phyloP scores from a whole-genome alignment of 768 basidiomycete genomes.

The Lactarius quietus region DNA sequence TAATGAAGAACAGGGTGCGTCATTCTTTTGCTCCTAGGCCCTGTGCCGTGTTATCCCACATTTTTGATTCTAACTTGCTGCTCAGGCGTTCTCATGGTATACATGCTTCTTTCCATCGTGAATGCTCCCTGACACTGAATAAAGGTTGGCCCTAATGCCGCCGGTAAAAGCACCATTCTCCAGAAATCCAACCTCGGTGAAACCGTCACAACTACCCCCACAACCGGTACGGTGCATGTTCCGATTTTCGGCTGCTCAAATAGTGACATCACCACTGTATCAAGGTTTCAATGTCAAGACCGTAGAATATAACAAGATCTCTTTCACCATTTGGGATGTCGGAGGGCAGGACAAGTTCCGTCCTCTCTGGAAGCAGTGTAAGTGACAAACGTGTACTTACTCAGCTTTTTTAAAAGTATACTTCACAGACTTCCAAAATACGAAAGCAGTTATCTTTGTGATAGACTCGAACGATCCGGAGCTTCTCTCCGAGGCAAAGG shows the following conservation, averaged over 20 bases:
- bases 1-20: conserved; percentile 99
- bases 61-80: conserved; percentile 29
- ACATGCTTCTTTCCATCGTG: neutral
- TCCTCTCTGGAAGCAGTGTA: conserved; percentile 99
- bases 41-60: conserved; percentile 28
- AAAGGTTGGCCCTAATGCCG: conserved; percentile 98
- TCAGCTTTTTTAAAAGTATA: conserved; percentile 18
- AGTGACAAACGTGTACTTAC: conserved; percentile 37
- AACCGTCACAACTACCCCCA: conserved; percentile 99
- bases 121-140: conserved; percentile 11
- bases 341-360: conserved; percentile 99
- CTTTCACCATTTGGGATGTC: conserved; percentile 99
- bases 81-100: conserved; percentile 93
- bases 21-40: conserved; percentile 29
- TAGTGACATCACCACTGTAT: conserved; percentile 27
- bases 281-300: conserved; percentile 99
- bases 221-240: conserved; percentile 75
- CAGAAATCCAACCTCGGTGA: conserved; percentile 99
- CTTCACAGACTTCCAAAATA: conserved; percentile 96
- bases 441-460: conserved; percentile 99
- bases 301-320: conserved; percentile 99
- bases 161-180: conserved; percentile 97
- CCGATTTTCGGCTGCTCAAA: conserved; percentile 18
- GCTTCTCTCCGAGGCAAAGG: conserved; percentile 97
- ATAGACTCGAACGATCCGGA: conserved; percentile 99